Percentiles rank a stretch among this genome's conserved stretches.
These are phyloP conservation scores for Septoria petroselini DNA, from an alignment of 2,329 filamentous ascomycete genomes.

Conservation along the genomic window DNA sequence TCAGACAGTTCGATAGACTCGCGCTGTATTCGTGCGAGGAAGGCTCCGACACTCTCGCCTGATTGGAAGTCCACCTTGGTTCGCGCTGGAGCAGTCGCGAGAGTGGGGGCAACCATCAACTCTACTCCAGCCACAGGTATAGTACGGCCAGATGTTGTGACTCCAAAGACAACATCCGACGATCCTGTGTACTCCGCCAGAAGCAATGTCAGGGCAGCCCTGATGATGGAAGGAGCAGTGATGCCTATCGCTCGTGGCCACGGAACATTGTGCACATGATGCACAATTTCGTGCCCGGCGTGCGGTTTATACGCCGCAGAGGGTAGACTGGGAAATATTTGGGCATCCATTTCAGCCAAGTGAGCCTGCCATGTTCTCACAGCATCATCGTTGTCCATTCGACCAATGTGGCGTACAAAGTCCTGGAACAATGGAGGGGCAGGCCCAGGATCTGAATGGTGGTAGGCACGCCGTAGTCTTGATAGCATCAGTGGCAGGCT, in stretches of 20 bases:
- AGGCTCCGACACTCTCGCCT: neutral
- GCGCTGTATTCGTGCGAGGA: slow-evolving; percentile 11
- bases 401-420: slow-evolving; percentile 2
- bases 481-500: slow-evolving; percentile 38
- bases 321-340: slow-evolving; percentile 38
- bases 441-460: neutral
- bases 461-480: slow-evolving; percentile 23
- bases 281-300: slow-evolving; percentile 31
- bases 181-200: slow-evolving; percentile 7
- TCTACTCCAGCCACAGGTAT: slow-evolving; percentile 18
- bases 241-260: slow-evolving; percentile 18
- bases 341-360: slow-evolving; percentile 34
- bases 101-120: slow-evolving; percentile 21
- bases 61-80: neutral
- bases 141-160: slow-evolving; percentile 25
- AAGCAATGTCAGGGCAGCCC: slow-evolving; percentile 16
- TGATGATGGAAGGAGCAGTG: slow-evolving; percentile 10
- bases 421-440: slow-evolving; percentile 2
- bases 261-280: slow-evolving; percentile 19
- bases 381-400: neutral
- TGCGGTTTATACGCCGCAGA: slow-evolving; percentile 25
- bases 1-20: slow-evolving; percentile 15
- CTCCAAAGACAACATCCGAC: slow-evolving; percentile 19
- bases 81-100: slow-evolving; percentile 16
- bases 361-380: slow-evolving; percentile 33